A percentile compares a stretch with the other conserved stretches of the same genome.
Evolutionary conservation across 805 yeast genomes (phyloP).

Genomic region (Wickerhamiella occidentalis): DNA sequence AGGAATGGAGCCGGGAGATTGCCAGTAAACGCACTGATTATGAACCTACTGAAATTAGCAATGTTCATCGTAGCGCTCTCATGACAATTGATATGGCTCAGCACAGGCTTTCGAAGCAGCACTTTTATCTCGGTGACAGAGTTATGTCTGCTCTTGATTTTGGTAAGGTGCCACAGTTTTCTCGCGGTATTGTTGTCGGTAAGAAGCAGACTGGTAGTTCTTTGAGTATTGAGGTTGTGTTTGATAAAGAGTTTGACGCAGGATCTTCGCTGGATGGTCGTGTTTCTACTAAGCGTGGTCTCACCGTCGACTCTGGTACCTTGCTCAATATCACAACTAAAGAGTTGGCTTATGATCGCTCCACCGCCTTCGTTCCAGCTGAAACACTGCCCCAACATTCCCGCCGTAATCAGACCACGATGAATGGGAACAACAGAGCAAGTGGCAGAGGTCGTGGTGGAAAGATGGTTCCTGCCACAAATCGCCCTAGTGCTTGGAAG

Average conservation of each 20-base stretch:
- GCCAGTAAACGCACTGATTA: constrained; percentile 35
- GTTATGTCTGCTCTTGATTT: constrained; percentile 71
- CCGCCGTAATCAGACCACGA: not conserved
- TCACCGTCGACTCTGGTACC: constrained; percentile 67
- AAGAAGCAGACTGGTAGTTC: constrained; percentile 32
- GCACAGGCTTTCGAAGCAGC: constrained; percentile 59
- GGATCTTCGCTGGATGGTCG: constrained; percentile 76
- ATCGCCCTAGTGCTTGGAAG: not conserved
- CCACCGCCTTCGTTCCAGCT: constrained; percentile 30
- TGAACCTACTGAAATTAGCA: constrained; percentile 37
- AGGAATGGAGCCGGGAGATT: constrained; percentile 38
- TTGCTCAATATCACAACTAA: constrained; percentile 64
- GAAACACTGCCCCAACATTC: not conserved
- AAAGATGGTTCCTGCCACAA: not conserved
- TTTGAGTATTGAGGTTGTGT: constrained; percentile 58
- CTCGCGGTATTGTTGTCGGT: constrained; percentile 79
- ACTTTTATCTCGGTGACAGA: constrained; percentile 78
- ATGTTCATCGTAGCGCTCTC: constrained; percentile 76
- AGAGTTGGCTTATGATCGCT: constrained; percentile 67
- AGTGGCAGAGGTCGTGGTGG: not conserved
- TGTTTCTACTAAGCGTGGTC: constrained; percentile 65
- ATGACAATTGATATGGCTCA: constrained; percentile 63
- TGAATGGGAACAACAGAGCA: not conserved
- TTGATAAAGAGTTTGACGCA: constrained; percentile 71
- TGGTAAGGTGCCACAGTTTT: constrained; percentile 79